These are phyloP conservation scores for Hypericum perforatum DNA, from an alignment of 345 rosid genomes.

Conservation along the genomic window DNA sequence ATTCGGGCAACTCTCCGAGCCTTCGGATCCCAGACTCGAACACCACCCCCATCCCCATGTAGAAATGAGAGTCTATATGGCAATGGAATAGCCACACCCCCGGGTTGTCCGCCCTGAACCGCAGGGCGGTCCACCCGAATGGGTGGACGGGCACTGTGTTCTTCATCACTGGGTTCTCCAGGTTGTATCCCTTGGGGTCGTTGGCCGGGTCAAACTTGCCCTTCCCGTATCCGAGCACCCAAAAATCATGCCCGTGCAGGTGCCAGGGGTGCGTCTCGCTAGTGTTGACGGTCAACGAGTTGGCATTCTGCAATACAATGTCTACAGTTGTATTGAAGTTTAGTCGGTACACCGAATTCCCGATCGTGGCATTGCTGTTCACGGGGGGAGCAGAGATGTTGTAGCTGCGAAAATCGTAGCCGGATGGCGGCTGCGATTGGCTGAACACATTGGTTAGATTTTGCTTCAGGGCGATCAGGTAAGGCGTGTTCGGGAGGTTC, in stretches of 20 bases:
- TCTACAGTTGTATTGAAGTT: conserved; percentile 4
- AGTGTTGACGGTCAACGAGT: not conserved
- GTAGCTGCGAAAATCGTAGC: not conserved
- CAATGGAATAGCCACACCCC: conserved; percentile 11
- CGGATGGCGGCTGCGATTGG: not conserved
- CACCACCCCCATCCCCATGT: conserved; percentile 5
- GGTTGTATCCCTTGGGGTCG: not conserved
- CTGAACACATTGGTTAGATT: conserved; percentile 1
- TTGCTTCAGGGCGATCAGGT: conserved; percentile 2
- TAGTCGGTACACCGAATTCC: not conserved
- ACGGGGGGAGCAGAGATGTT: not conserved
- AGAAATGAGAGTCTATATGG: conserved; percentile 12
- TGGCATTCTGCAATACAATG: conserved; percentile 10
- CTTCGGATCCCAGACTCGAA: conserved; percentile 5
- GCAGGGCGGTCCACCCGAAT: conserved; percentile 9
- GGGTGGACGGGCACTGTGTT: conserved; percentile 10
- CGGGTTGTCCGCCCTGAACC: conserved; percentile 12
- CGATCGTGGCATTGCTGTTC: not conserved
- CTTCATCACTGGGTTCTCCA: conserved; percentile 8
- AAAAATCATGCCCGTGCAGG: conserved; percentile 12
- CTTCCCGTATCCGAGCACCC: conserved; percentile 5
- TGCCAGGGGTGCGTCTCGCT: conserved; percentile 14
- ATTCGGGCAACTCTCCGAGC: not conserved
- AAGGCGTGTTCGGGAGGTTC: conserved; percentile 3
- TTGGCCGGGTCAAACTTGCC: not conserved